Evolutionary conservation across 768 basidiomycete genomes (phyloP).

Genomic region (Trametes cinnabarina): DNA sequence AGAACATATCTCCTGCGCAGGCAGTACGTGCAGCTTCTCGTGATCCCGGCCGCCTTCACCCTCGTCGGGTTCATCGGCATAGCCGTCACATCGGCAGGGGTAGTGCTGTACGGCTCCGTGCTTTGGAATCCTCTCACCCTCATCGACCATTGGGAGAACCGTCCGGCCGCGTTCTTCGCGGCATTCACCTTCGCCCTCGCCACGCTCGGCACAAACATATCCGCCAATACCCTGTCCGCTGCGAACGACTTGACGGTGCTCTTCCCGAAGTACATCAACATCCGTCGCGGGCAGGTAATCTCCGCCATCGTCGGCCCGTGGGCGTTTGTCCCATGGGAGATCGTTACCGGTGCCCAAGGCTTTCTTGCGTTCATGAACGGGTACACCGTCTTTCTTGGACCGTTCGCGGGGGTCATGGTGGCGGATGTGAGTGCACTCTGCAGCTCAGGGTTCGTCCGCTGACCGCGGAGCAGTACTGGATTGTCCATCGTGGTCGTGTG

Average conservation of each 20-base stretch:
- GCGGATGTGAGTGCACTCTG: slow-evolving; percentile 43
- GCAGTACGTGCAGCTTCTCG: slow-evolving; percentile 69
- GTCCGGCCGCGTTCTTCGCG: slow-evolving; percentile 82
- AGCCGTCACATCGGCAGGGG: slow-evolving; percentile 74
- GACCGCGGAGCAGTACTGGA: slow-evolving; percentile 56
- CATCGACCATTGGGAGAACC: slow-evolving; percentile 80
- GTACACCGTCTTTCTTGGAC: slow-evolving; percentile 86
- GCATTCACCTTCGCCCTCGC: slow-evolving; percentile 71
- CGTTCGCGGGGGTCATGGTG: slow-evolving; percentile 75
- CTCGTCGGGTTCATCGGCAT: slow-evolving; percentile 77
- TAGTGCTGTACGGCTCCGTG: slow-evolving; percentile 62
- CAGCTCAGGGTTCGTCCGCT: too few relatives aligned
- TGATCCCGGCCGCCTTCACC: slow-evolving; percentile 80
- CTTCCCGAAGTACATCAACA: slow-evolving; percentile 75
- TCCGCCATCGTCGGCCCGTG: slow-evolving; percentile 83
- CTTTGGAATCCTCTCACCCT: slow-evolving; percentile 75
- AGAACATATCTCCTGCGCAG: slow-evolving; percentile 30
- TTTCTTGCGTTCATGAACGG: slow-evolving; percentile 80
- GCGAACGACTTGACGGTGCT: slow-evolving; percentile 87
- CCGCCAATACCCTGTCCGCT: slow-evolving; percentile 73
- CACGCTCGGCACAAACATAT: slow-evolving; percentile 66
- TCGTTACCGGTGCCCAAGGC: slow-evolving; percentile 62
- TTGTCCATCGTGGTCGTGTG: slow-evolving; percentile 66
- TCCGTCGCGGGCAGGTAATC: slow-evolving; percentile 69
- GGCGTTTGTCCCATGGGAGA: slow-evolving; percentile 84